These are phyloP conservation scores for Prunus davidiana DNA, from an alignment of 306 rosid genomes.

Conservation along the genomic window DNA sequence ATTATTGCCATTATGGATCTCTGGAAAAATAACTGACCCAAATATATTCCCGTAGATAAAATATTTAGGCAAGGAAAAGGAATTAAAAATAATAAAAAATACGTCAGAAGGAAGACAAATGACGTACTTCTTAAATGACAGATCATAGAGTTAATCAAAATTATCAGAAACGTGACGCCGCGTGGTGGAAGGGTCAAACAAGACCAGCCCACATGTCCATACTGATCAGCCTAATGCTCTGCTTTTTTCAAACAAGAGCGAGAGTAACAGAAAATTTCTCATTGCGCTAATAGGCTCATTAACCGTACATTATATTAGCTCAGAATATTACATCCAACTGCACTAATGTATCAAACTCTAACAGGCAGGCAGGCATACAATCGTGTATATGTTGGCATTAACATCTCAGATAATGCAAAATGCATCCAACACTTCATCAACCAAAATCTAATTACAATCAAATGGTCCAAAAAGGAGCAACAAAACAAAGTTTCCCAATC, in stretches of 20 bases:
- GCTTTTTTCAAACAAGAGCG: no score
- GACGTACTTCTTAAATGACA: no score
- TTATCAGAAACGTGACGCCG: neutral
- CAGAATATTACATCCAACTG: conserved; percentile 2
- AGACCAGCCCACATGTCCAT: conserved; percentile 20
- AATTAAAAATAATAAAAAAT: neutral
- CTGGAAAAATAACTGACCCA: neutral
- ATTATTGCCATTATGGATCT: neutral
- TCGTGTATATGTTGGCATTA: no score
- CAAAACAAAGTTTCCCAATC: neutral
- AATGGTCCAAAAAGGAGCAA: neutral
- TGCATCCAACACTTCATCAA: neutral
- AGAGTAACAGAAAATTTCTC: neutral
- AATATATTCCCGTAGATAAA: neutral
- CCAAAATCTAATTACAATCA: neutral
- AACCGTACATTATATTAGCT: conserved; percentile 1
- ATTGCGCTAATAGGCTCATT: neutral
- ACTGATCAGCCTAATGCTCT: neutral
- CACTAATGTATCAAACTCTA: neutral
- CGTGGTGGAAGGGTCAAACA: conserved; percentile 23
- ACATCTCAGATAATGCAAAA: neutral
- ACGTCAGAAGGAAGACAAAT: neutral
- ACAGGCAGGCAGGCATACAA: neutral
- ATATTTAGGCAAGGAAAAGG: neutral
- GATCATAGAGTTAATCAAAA: no score